phyloP scores from a whole-genome alignment of 2,329 filamentous ascomycete genomes.

The Aureobasidium sp. region DNA sequence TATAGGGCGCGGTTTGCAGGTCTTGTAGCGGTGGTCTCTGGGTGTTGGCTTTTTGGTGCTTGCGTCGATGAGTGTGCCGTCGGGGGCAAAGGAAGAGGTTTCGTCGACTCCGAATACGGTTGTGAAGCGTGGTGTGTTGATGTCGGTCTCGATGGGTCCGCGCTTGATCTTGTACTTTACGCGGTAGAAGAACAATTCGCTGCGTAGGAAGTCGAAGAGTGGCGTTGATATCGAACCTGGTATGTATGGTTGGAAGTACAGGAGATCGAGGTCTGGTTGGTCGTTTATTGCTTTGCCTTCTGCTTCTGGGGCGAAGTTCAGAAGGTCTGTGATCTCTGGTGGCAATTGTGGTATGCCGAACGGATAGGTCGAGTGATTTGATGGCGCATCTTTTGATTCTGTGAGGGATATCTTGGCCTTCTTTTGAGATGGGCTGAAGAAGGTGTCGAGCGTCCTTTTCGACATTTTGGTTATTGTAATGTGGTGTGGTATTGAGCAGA shows the following conservation, averaged over 20 bases:
- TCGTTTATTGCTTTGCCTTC: constrained; percentile 52
- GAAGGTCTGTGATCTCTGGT: constrained; percentile 30
- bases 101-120: constrained; percentile 55
- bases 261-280: constrained; percentile 60
- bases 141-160: constrained; percentile 43
- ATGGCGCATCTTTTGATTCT: constrained; percentile 20
- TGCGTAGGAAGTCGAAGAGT: constrained; percentile 62
- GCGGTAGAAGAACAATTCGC: constrained; percentile 65
- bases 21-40: constrained; percentile 42
- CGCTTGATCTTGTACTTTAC: constrained; percentile 60
- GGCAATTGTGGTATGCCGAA: constrained; percentile 44
- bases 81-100: constrained; percentile 44
- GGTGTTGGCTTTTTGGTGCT: constrained; percentile 33
- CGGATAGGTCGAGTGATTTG: constrained; percentile 44
- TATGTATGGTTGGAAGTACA: constrained; percentile 69
- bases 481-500: not conserved
- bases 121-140: constrained; percentile 50
- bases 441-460: constrained; percentile 55
- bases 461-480: constrained; percentile 34
- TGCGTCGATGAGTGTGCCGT: constrained; percentile 29
- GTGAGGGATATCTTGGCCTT: constrained; percentile 26
- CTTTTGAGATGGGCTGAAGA: constrained; percentile 49
- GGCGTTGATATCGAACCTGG: constrained; percentile 46
- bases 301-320: constrained; percentile 36
- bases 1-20: constrained; percentile 57